Percentiles rank a stretch among this genome's conserved stretches.
phyloP scores from a whole-genome alignment of 2,329 filamentous ascomycete species.

The Colletotrichum gloeosporioides region DNA sequence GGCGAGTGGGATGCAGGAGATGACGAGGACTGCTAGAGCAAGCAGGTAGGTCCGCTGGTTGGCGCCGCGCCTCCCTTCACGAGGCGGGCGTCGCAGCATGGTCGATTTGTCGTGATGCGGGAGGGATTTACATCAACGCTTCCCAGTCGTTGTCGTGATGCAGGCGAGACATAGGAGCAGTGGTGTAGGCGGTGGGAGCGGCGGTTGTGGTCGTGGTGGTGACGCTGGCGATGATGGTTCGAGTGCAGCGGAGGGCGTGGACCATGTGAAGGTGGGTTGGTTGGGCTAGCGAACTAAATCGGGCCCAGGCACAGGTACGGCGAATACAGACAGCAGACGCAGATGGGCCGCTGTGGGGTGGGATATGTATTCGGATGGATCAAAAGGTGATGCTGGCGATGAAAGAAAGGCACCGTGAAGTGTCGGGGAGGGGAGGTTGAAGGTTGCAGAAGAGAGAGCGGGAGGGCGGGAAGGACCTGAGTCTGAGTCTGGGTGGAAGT shows the following conservation, averaged over 20 bases:
- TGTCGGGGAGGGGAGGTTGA: background rate
- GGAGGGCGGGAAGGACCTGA: background rate
- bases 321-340: background rate
- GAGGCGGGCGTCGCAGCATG: conserved; percentile 71
- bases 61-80: conserved; percentile 57
- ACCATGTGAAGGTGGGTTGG: conserved; percentile 20
- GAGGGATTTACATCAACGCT: conserved; percentile 22
- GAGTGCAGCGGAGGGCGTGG: background rate
- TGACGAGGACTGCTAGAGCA: conserved; percentile 62
- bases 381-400: background rate
- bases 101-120: conserved; percentile 5
- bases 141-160: background rate
- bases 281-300: conserved; percentile 17
- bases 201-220: background rate
- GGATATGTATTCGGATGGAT: background rate
- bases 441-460: background rate
- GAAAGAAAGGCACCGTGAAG: background rate
- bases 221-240: background rate
- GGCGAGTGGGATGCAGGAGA: conserved; percentile 61
- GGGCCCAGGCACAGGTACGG: conserved; percentile 4
- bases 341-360: background rate
- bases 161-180: conserved; percentile 23
- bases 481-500: background rate
- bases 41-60: conserved; percentile 53
- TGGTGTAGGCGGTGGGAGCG: background rate